Base-by-base conservation (phyloP, 2,329 filamentous ascomycete genomes). In the Aspergillus sp. region DNA sequence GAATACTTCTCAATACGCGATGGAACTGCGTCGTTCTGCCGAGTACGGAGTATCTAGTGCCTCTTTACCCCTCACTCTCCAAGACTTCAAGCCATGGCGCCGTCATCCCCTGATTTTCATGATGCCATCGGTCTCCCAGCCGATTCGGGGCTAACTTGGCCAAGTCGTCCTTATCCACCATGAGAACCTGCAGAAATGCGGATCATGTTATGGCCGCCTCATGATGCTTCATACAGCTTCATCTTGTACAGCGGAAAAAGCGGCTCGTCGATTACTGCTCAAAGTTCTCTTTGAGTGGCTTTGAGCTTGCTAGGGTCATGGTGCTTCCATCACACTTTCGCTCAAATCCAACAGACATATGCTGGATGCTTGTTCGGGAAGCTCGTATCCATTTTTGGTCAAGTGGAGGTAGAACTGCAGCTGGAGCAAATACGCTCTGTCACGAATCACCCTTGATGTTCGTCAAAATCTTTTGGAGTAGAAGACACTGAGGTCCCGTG, bases 71-170 rank as follows among this genome's bases (percentile, higher is more conserved):
- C 34, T 41, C 34, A 41, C 34, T 41, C 34, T 41, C 15, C 34
- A 41, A 41, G 34, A 41, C 34, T 41, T 15, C 34, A 41, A 15
- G 34, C 51, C 51, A 43, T 8, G 22, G 43, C 53, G n/a, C 53
- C 23, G 17, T 50, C 28, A 17, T 46, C 56, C 41, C 56, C 48
- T 53, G 49, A 47, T 58, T 52, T 52, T 49, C 46, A 28, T 52
- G 31, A 57, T 47, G 45, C 46, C 30, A 57, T 53, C 59, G 59
- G 59, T 56, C 47, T 53, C 48, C 25, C 59, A 61, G 54, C 59
- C 59, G 59, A 61, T 61, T 61, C 59, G 59, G 53, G 59, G 41
- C 45, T 28, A 45, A 55, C 25, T 17, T 48, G 54, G 53, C 51
- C 22, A 60, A 59, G 57, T 54, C 41, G 19, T 46, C 50, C 52